These are phyloP conservation scores for Ehretia macrophylla DNA, from an alignment of 257 asterid species.

Conservation along the genomic window DNA sequence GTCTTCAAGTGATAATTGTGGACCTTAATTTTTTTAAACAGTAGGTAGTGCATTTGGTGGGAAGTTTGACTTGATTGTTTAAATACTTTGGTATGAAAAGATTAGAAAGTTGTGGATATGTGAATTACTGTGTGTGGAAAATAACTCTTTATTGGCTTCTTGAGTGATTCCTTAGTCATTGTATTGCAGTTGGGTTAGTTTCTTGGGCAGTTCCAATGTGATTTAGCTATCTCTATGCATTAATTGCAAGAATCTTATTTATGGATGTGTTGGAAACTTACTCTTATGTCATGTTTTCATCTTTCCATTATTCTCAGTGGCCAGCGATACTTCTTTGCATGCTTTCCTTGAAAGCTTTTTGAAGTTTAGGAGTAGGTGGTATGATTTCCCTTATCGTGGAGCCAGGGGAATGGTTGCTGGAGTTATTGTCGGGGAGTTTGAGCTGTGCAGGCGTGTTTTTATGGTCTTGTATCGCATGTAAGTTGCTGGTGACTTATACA, in stretches of 20 bases:
- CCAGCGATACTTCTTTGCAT: slow-evolving; percentile 64
- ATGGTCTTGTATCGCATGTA: slow-evolving; percentile 91
- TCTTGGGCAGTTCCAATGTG: background rate
- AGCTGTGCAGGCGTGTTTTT: slow-evolving; percentile 86
- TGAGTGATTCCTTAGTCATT: no score
- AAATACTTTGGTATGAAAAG: no score
- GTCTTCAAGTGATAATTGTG: no score
- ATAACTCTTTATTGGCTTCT: no score
- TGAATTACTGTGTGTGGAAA: no score
- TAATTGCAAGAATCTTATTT: background rate
- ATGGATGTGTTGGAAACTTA: background rate
- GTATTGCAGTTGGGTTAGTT: no score
- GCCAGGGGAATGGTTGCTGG: slow-evolving; percentile 74
- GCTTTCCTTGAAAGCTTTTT: slow-evolving; percentile 83
- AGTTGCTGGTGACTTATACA: slow-evolving; percentile 18
- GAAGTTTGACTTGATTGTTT: no score
- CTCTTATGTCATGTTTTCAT: background rate
- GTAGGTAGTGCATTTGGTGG: no score
- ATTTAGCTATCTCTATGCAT: background rate
- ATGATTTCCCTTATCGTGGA: slow-evolving; percentile 87
- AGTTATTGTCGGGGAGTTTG: slow-evolving; percentile 75
- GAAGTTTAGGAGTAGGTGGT: slow-evolving; percentile 91
- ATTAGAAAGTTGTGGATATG: no score
- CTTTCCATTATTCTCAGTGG: slow-evolving; percentile 46
- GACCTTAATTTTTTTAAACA: no score